phyloP scores from a whole-genome alignment of 345 rosid species.

The Syzygium oleosum region DNA sequence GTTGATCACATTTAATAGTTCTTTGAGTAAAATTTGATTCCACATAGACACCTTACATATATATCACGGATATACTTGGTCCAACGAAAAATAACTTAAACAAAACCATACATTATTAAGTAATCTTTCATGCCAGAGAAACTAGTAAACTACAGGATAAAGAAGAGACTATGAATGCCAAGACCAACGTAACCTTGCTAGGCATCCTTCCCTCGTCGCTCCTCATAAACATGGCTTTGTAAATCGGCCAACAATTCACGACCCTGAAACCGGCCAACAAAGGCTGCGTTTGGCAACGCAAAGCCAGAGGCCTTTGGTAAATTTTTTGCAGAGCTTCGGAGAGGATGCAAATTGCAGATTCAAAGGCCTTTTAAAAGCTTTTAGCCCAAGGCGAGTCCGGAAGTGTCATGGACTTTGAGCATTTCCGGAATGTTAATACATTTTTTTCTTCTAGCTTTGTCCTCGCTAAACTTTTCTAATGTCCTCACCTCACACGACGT shows the following conservation, averaged over 20 bases:
- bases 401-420: too few relatives aligned
- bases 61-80: background rate
- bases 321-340: too few relatives aligned
- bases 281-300: too few relatives aligned
- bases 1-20: background rate
- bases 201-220: conserved; percentile 49
- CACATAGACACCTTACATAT: background rate
- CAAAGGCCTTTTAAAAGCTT: too few relatives aligned
- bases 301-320: too few relatives aligned
- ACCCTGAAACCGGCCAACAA: conserved; percentile 28
- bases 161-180: conserved; percentile 20
- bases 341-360: too few relatives aligned
- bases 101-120: background rate
- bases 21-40: background rate
- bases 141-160: background rate
- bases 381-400: too few relatives aligned
- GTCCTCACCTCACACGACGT: too few relatives aligned
- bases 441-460: too few relatives aligned
- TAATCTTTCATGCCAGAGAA: background rate
- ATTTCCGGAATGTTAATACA: too few relatives aligned
- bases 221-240: conserved; percentile 51
- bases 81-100: background rate
- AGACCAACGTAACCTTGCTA: conserved; percentile 9
- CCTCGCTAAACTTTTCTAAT: too few relatives aligned
- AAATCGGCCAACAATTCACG: conserved; percentile 49